Percentiles rank a stretch among this genome's conserved stretches.
Conservation (phyloP, 2,329 filamentous ascomycete genomes). For the Beauveria sp. region DNA sequence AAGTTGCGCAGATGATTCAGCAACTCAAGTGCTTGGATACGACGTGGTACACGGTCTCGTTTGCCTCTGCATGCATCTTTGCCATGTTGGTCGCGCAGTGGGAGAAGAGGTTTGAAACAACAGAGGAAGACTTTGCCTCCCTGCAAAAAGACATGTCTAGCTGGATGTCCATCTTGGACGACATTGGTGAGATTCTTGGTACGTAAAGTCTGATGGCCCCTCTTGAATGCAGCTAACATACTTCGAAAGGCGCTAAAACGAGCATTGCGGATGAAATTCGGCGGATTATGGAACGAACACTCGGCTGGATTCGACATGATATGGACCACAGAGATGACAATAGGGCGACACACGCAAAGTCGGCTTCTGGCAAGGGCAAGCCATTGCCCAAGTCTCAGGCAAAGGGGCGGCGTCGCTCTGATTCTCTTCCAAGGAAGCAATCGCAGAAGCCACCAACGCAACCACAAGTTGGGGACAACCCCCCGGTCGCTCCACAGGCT, state of each 20-base stretch:
- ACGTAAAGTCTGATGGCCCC: slow-evolving; percentile 22
- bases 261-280: slow-evolving; percentile 37
- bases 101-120: slow-evolving; percentile 56
- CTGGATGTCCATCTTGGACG: slow-evolving; percentile 62
- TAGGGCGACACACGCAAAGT: background rate
- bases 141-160: slow-evolving; percentile 60
- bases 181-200: slow-evolving; percentile 62
- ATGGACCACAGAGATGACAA: slow-evolving; percentile 29
- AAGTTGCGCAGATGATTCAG: slow-evolving; percentile 50
- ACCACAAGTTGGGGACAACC: background rate
- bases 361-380: background rate
- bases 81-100: slow-evolving; percentile 63
- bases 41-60: slow-evolving; percentile 67
- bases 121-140: slow-evolving; percentile 48
- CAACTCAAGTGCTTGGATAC: slow-evolving; percentile 64
- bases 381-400: slow-evolving; percentile 2
- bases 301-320: slow-evolving; percentile 45
- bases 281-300: slow-evolving; percentile 42
- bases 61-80: slow-evolving; percentile 67
- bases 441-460: slow-evolving; percentile 1
- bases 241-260: slow-evolving; percentile 34
- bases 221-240: slow-evolving; percentile 15
- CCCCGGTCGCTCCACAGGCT: background rate
- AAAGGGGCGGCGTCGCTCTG: background rate
- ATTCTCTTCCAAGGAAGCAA: slow-evolving; percentile 1